Conservation (phyloP, 2,329 filamentous ascomycete genomes). For the Aspergillus uvarum region DNA sequence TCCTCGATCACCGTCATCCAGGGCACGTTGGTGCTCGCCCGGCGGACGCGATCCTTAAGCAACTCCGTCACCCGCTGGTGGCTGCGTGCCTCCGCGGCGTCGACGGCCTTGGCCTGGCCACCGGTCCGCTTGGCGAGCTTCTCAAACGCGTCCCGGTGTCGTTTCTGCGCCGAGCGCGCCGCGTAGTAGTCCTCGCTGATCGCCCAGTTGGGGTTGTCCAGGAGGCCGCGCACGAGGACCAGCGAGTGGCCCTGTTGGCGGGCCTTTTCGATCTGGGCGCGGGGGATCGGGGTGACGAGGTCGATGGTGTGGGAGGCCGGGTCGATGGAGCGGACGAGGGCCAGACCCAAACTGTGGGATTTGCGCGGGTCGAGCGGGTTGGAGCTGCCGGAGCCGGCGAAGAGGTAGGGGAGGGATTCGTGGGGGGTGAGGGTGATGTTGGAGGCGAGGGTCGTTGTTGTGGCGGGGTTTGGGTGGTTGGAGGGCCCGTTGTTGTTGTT, state of each 20-base stretch:
- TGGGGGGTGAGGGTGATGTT: conserved; percentile 43
- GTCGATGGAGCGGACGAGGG: conserved; percentile 46
- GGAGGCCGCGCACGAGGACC: conserved; percentile 49
- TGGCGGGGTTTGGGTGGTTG: conserved; percentile 6
- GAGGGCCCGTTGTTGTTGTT: not conserved
- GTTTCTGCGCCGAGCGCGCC: conserved; percentile 38
- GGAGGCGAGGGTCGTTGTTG: not conserved
- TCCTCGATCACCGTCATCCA: conserved; percentile 44
- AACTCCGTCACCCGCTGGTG: conserved; percentile 22
- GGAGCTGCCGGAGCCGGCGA: conserved; percentile 41
- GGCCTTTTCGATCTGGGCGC: conserved; percentile 28
- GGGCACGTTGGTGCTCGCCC: conserved; percentile 38
- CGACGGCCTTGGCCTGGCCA: conserved; percentile 5
- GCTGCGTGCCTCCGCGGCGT: not conserved
- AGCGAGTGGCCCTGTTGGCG: conserved; percentile 41
- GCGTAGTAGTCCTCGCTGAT: conserved; percentile 45
- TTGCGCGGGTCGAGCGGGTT: conserved; percentile 48
- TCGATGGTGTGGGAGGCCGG: conserved; percentile 42
- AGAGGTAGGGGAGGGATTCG: conserved; percentile 54
- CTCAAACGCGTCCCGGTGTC: conserved; percentile 27
- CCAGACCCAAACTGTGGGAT: conserved; percentile 53
- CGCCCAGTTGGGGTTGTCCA: conserved; percentile 49
- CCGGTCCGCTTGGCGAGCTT: conserved; percentile 21
- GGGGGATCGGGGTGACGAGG: conserved; percentile 50
- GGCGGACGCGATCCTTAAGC: conserved; percentile 36